Conservation (phyloP, 352 stramenopile species). For the Phytophthora hibernalis region DNA sequence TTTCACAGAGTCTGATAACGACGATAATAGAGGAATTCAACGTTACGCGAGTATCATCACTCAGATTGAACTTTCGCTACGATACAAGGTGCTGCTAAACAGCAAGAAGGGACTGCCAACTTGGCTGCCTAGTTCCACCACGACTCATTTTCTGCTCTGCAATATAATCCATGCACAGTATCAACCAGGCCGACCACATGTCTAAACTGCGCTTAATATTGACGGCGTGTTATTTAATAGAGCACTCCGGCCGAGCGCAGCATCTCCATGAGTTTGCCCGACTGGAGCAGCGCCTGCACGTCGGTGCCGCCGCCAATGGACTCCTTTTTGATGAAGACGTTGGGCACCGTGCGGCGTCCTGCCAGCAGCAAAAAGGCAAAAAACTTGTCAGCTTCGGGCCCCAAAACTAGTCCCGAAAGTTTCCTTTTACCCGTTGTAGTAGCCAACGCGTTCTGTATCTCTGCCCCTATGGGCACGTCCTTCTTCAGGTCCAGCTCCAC, state of each 20-base stretch:
- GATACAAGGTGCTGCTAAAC: no score
- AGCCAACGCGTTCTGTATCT: conserved; percentile 90
- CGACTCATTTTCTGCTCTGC: no score
- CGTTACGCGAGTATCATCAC: no score
- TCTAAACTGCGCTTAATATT: no score
- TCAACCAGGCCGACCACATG: no score
- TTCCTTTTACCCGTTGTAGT: conserved; percentile 79
- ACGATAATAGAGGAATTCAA: no score
- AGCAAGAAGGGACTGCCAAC: no score
- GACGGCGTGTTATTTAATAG: not conserved
- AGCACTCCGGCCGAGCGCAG: conserved; percentile 61
- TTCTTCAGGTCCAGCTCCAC: conserved; percentile 72
- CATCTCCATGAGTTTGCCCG: conserved; percentile 92
- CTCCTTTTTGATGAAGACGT: conserved; percentile 96
- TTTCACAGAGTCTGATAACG: no score
- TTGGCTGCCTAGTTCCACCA: no score
- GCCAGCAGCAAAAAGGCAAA: conserved; percentile 23
- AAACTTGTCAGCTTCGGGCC: conserved; percentile 4
- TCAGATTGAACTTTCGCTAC: no score
- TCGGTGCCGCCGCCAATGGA: conserved; percentile 95
- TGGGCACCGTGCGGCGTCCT: conserved; percentile 94
- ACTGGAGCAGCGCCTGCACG: conserved; percentile 85
- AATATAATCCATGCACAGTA: no score
- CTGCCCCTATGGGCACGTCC: conserved; percentile 66
- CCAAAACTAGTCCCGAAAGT: not conserved